phyloP scores from a whole-genome alignment of 2,329 filamentous ascomycete species.

The Trichoderma endophyticum region DNA sequence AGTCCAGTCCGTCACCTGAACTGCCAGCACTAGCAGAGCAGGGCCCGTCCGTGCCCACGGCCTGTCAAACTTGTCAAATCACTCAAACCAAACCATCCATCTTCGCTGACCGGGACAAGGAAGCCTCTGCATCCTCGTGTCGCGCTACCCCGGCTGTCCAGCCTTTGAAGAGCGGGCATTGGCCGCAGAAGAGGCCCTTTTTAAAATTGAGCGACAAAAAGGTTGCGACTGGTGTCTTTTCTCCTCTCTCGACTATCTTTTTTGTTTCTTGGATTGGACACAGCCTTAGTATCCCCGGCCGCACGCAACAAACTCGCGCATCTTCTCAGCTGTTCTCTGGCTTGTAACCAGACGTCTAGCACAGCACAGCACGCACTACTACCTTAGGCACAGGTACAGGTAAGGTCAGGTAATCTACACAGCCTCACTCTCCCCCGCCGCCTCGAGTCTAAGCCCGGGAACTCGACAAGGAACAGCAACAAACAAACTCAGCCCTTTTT shows the following conservation, averaged over 20 bases:
- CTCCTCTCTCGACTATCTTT: not conserved
- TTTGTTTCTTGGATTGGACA: not conserved
- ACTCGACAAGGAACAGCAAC: not conserved
- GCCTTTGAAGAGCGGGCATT: not conserved
- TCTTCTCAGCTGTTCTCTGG: not conserved
- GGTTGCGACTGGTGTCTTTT: not conserved
- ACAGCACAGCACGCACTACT: too few relatives aligned
- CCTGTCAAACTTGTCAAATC: not conserved
- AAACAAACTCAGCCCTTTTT: not conserved
- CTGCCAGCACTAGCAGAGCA: not conserved
- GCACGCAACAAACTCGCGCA: not conserved
- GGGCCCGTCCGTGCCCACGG: not conserved
- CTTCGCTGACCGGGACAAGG: not conserved
- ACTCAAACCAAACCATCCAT: not conserved
- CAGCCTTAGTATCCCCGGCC: not conserved
- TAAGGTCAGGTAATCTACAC: not conserved
- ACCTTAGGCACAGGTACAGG: not conserved
- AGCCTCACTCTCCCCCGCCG: constrained; percentile 15
- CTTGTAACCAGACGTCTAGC: not conserved
- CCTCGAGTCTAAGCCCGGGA: constrained; percentile 4
- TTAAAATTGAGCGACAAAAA: not conserved
- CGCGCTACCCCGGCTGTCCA: not conserved
- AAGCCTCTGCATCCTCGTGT: constrained; percentile 5
- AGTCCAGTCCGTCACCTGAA: not conserved
- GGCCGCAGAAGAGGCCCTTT: not conserved